These are phyloP conservation scores for Wickerhamomyces mucosus DNA, from an alignment of 805 yeast species.

Conservation along the genomic window DNA sequence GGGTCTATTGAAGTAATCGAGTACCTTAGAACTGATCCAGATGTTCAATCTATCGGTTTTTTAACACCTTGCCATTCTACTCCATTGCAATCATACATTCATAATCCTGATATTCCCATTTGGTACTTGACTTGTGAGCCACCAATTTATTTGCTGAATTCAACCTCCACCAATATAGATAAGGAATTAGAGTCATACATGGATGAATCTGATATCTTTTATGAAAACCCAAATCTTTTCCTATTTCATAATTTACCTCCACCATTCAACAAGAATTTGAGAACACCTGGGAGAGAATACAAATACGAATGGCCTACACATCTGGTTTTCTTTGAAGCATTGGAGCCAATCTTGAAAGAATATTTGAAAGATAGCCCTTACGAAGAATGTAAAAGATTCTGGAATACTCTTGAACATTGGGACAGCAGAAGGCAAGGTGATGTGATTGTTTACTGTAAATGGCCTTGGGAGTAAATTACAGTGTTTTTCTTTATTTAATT, in stretches of 20 bases:
- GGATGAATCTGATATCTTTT: conserved; percentile 85
- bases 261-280: conserved; percentile 13
- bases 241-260: conserved; percentile 45
- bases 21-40: conserved; percentile 33
- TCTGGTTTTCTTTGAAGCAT: conserved; percentile 60
- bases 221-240: conserved; percentile 53
- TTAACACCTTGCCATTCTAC: conserved; percentile 96
- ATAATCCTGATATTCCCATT: conserved; percentile 39
- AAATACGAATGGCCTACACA: conserved; percentile 60
- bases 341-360: conserved; percentile 36
- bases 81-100: conserved; percentile 85
- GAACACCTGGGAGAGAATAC: conserved; percentile 20
- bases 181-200: conserved; percentile 38
- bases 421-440: conserved; percentile 76
- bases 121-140: conserved; percentile 94
- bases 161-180: conserved; percentile 3
- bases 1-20: conserved; percentile 71
- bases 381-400: conserved; percentile 42
- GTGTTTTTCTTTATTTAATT: not conserved
- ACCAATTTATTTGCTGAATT: conserved; percentile 39
- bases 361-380: conserved; percentile 35
- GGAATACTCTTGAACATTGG: conserved; percentile 81
- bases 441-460: conserved; percentile 48
- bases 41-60: conserved; percentile 56
- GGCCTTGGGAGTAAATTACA: conserved; percentile 25